These are phyloP conservation scores for Narthecium ossifragum DNA, from an alignment of 106 monocot species.

Conservation along the genomic window DNA sequence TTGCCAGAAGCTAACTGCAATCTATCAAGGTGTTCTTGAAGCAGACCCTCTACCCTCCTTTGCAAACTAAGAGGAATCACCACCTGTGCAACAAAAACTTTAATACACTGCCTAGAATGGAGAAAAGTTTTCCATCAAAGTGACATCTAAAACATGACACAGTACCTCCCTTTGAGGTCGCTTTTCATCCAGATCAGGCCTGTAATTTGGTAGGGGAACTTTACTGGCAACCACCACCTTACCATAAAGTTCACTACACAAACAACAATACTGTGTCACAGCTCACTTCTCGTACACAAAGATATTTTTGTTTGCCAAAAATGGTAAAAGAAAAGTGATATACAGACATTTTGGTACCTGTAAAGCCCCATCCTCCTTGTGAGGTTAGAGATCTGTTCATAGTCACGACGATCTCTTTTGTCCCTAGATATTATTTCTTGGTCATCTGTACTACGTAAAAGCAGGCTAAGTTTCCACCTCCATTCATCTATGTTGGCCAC, in stretches of 20 bases:
- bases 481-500: constrained; percentile 98
- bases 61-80: constrained; percentile 89
- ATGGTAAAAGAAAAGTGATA: too few relatives aligned
- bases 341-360: too few relatives aligned
- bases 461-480: constrained; percentile 99
- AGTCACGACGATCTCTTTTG: constrained; percentile 91
- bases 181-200: constrained; percentile 97
- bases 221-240: constrained; percentile 95
- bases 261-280: too few relatives aligned
- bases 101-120: neutral
- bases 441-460: constrained; percentile 69
- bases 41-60: constrained; percentile 83
- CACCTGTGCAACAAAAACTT: constrained; percentile 37
- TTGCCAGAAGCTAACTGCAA: constrained; percentile 32
- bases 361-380: constrained; percentile 89
- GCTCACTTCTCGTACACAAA: too few relatives aligned
- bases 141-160: neutral
- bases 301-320: too few relatives aligned
- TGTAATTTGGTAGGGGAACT: constrained; percentile 91
- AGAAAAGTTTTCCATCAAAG: neutral
- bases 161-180: constrained; percentile 94
- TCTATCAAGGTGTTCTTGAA: constrained; percentile 91
- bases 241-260: constrained; percentile 73
- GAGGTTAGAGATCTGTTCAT: constrained; percentile 93
- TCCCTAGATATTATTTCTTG: constrained; percentile 93